Evolutionary conservation across 371 early-diverging fungal genomes (phyloP).

Genomic region (Mucor piriformis): DNA sequence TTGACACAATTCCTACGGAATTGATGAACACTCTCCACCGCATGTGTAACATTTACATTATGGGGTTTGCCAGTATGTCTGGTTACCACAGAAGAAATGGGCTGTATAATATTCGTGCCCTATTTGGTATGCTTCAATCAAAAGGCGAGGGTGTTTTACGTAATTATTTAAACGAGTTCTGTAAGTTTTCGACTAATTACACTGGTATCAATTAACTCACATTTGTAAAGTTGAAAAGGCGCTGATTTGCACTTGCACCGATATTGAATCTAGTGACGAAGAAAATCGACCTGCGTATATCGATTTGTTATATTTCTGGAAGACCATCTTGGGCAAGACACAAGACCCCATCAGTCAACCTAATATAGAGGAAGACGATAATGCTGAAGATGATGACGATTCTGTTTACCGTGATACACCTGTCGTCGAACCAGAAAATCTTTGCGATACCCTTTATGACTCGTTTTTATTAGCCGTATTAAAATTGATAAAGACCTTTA

Average conservation of each 20-base stretch:
- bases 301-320: slow-evolving; percentile 46
- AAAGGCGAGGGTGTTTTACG: slow-evolving; percentile 56
- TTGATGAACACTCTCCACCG: slow-evolving; percentile 53
- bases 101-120: slow-evolving; percentile 45
- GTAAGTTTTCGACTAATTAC: slow-evolving; percentile 35
- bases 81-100: slow-evolving; percentile 45
- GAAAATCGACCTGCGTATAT: slow-evolving; percentile 26
- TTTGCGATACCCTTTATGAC: slow-evolving; percentile 33
- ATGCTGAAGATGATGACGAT: slow-evolving; percentile 4
- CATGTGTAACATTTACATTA: slow-evolving; percentile 50
- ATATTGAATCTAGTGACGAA: slow-evolving; percentile 5
- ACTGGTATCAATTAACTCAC: not conserved
- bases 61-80: slow-evolving; percentile 43
- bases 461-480: slow-evolving; percentile 32
- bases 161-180: slow-evolving; percentile 45
- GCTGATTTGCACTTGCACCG: slow-evolving; percentile 58
- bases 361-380: slow-evolving; percentile 4
- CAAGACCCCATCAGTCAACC: not conserved
- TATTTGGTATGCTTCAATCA: slow-evolving; percentile 54
- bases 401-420: slow-evolving; percentile 2
- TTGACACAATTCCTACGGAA: slow-evolving; percentile 47
- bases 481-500: slow-evolving; percentile 32
- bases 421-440: not conserved
- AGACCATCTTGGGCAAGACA: slow-evolving; percentile 22
- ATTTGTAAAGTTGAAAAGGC: slow-evolving; percentile 57